Evolutionary conservation across 2,329 filamentous ascomycete genomes (phyloP).

Genomic region (Helicocarpus griseus): DNA sequence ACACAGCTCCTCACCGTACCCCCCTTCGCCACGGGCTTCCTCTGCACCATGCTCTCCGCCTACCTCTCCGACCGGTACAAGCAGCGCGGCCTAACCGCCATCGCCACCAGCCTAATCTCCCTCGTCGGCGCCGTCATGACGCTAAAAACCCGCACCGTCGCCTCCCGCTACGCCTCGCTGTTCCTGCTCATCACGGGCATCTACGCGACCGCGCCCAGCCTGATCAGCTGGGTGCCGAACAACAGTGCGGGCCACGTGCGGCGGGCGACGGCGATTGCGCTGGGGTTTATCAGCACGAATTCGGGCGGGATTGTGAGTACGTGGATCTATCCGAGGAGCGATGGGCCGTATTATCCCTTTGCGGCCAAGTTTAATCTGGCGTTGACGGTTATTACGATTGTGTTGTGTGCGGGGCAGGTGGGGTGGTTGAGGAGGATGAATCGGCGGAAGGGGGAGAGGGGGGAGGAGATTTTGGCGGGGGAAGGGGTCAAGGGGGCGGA

Average conservation of each 20-base stretch:
- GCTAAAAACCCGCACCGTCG: constrained; percentile 43
- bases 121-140: constrained; percentile 58
- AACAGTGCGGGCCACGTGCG: constrained; percentile 63
- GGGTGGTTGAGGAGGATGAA: constrained; percentile 1
- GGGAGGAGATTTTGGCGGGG: not conserved
- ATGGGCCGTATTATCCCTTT: constrained; percentile 3
- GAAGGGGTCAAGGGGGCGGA: not conserved
- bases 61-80: constrained; percentile 2
- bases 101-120: constrained; percentile 50
- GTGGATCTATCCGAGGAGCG: constrained; percentile 1
- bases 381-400: constrained; percentile 1
- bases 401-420: not conserved
- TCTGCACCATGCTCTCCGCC: constrained; percentile 32
- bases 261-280: constrained; percentile 54
- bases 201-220: constrained; percentile 53
- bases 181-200: constrained; percentile 58
- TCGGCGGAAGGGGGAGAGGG: not conserved
- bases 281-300: constrained; percentile 59
- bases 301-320: constrained; percentile 15
- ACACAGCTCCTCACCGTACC: constrained; percentile 32
- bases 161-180: constrained; percentile 53
- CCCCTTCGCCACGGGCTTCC: constrained; percentile 15
- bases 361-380: constrained; percentile 4
- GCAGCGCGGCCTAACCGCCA: constrained; percentile 50
- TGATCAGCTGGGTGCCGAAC: constrained; percentile 58